Percentiles rank a stretch among this genome's conserved stretches.
These are phyloP conservation scores for Cupressus sempervirens DNA, from an alignment of 75 land plant species.

Conservation along the genomic window DNA sequence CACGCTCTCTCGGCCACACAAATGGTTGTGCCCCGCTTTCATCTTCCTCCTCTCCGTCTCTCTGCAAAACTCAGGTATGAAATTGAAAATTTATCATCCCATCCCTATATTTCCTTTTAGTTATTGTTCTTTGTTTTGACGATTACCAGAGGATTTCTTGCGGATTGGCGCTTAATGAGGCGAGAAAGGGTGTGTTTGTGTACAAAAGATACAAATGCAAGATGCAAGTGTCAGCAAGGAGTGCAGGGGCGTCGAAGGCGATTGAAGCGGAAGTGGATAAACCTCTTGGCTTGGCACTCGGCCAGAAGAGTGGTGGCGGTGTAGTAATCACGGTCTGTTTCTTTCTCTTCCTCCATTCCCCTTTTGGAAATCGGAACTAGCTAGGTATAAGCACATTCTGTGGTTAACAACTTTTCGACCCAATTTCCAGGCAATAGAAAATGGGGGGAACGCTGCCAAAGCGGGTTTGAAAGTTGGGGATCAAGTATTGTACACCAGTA, in stretches of 20 bases:
- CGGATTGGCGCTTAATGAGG: not conserved
- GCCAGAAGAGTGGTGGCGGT: conserved; percentile 92
- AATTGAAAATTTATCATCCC: not conserved
- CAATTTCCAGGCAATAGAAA: conserved; percentile 64
- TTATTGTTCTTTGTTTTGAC: not conserved
- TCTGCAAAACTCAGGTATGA: not conserved
- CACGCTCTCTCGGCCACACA: not conserved
- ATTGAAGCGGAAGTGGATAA: conserved; percentile 96
- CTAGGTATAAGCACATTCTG: not conserved
- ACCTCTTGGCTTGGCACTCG: conserved; percentile 87
- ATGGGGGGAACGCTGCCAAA: conserved; percentile 90
- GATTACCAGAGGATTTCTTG: not conserved
- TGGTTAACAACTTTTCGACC: not conserved
- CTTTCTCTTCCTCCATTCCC: not conserved
- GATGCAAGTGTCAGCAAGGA: conserved; percentile 66
- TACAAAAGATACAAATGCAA: not conserved
- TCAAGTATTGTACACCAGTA: conserved; percentile 97
- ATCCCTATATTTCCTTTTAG: not conserved
- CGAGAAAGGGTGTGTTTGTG: not conserved
- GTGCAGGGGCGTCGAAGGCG: conserved; percentile 74
- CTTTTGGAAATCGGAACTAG: too few relatives aligned
- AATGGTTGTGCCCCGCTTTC: not conserved
- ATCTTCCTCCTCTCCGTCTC: not conserved
- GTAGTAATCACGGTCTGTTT: conserved; percentile 81
- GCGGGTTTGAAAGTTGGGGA: conserved; percentile 92